Evolutionary conservation across 1,139 yeast genomes (phyloP).

Genomic region (Suhomyces bolitotheri): DNA sequence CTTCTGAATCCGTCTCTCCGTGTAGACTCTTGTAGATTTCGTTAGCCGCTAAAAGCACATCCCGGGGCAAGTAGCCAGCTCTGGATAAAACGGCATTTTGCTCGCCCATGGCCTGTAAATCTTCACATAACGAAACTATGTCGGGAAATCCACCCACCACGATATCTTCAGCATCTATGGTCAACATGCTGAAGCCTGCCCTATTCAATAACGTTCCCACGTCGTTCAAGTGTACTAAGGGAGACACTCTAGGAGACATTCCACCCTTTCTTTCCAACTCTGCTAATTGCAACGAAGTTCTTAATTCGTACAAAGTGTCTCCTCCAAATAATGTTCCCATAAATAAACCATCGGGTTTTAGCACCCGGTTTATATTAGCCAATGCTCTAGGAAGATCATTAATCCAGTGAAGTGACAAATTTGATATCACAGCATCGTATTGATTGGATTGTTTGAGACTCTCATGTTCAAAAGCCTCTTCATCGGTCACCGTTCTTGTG

Average conservation of each 20-base stretch:
- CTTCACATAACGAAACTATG: constrained; percentile 63
- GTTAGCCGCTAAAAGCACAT: constrained; percentile 70
- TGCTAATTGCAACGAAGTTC: constrained; percentile 79
- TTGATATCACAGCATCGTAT: constrained; percentile 74
- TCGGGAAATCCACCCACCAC: constrained; percentile 80
- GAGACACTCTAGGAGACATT: constrained; percentile 76
- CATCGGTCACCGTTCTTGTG: constrained; percentile 61
- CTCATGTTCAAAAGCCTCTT: constrained; percentile 55
- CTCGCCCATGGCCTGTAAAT: constrained; percentile 82
- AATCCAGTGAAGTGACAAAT: constrained; percentile 80
- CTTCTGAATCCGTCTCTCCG: constrained; percentile 57
- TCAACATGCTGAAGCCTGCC: constrained; percentile 77
- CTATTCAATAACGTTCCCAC: constrained; percentile 70
- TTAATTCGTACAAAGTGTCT: constrained; percentile 76
- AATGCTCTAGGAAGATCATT: constrained; percentile 74
- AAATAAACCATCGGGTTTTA: constrained; percentile 81
- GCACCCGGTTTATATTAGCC: constrained; percentile 54
- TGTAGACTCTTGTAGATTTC: constrained; percentile 73
- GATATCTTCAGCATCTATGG: constrained; percentile 83
- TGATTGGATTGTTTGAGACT: constrained; percentile 39
- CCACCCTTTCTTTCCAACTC: constrained; percentile 82
- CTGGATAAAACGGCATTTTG: constrained; percentile 67
- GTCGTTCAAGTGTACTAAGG: constrained; percentile 77
- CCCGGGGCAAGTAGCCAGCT: constrained; percentile 58
- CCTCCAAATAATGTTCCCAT: constrained; percentile 86